phyloP scores from a whole-genome alignment of 2,329 filamentous ascomycete genomes.

The Hypoxylon sp. region DNA sequence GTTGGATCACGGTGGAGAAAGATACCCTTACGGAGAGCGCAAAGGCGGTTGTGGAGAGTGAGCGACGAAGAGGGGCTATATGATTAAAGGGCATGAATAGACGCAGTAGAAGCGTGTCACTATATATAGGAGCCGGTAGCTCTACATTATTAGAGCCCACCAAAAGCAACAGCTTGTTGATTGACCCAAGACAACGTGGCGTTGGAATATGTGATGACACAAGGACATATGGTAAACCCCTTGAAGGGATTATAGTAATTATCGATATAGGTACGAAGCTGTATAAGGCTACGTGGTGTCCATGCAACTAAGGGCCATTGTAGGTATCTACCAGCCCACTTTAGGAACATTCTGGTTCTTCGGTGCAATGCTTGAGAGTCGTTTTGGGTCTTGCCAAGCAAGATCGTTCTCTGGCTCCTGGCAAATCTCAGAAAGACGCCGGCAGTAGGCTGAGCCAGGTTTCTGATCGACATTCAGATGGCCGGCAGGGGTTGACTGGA shows the following conservation, averaged over 20 bases:
- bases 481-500: conserved; percentile 19
- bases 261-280: too few species aligned
- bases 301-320: not conserved
- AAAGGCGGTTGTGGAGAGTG: conserved; percentile 34
- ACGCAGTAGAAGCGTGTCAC: not conserved
- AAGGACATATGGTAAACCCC: not conserved
- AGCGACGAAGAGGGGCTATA: conserved; percentile 14
- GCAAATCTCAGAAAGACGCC: conserved; percentile 16
- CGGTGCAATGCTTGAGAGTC: not conserved
- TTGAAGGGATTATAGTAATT: not conserved
- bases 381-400: conserved; percentile 27
- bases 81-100: not conserved
- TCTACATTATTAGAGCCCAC: not conserved
- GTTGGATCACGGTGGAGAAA: conserved; percentile 65
- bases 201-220: not conserved
- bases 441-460: conserved; percentile 6
- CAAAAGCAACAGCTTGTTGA: not conserved
- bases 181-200: not conserved
- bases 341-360: not conserved
- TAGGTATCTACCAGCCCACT: not conserved
- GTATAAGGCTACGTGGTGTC: not conserved
- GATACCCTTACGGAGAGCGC: conserved; percentile 53
- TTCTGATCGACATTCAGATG: conserved; percentile 16
- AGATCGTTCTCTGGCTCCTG: conserved; percentile 18
- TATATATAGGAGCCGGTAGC: not conserved